Base-by-base conservation (phyloP, 2,329 filamentous ascomycete genomes). In the Beauveria sp. region DNA sequence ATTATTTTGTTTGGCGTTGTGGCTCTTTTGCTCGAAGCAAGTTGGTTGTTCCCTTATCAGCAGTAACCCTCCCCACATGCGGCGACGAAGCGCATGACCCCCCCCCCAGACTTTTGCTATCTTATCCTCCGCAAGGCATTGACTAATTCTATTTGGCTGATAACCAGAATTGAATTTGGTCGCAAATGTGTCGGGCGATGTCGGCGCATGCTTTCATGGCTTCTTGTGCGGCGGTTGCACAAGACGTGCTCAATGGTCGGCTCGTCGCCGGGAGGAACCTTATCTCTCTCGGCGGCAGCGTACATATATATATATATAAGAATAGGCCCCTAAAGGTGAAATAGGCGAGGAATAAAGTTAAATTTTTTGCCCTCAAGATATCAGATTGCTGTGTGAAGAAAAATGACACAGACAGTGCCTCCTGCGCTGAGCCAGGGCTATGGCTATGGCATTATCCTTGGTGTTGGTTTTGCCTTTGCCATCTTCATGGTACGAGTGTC, bases 371-470 rank as follows among this genome's bases (percentile, higher is more conserved):
- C 18, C 34, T 20, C 1, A 40, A 20, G 7, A 8, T 34, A 38
- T 38, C 34, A 16, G 34, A 38, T 38, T 38, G 34, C 34, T 16
- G 34, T 12, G 28, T 34, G 5, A 10, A 31, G 10, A 6, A 60
- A 28, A 26, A 60, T 60, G 57, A 51, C 57, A 28, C 49, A 45
- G 28, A 42, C 57, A 2, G 57, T 60, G 38, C 48, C 57, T 53
- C 57, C 77, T 24, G 75, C 81, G 34, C 71, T 83, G 18, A 75
- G 75, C 65, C 84, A 89, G 69, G 85, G 83, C 61, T 88, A 87
- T 65, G 89, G 90, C 69, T 93, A 93, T 82, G 89, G 88, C 69
- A 87, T 93, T 66, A 84, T 93, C 56, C 75, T 93, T 40, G 89
- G 89, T 20, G 74, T 93, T 18, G 89, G 90, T 22, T 85, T 89